Evolutionary conservation across 257 asterid species (phyloP).

Genomic region (Anisodus tanguticus): DNA sequence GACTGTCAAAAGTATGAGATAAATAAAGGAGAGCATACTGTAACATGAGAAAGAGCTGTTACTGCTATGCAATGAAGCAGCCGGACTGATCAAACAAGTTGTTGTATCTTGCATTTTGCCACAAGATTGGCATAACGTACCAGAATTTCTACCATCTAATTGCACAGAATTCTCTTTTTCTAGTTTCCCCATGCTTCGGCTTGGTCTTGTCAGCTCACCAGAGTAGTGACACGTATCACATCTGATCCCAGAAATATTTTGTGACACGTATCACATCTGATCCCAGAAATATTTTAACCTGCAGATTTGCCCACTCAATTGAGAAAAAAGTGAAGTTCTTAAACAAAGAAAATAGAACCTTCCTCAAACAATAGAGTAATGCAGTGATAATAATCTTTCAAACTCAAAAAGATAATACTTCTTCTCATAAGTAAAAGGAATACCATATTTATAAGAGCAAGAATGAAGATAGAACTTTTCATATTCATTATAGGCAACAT

Average conservation of each 20-base stretch:
- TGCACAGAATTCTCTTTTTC: slow-evolving; percentile 26
- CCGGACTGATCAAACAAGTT: slow-evolving; percentile 42
- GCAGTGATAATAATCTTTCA: slow-evolving; percentile 2
- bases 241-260: slow-evolving; percentile 17
- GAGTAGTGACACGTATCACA: neutral
- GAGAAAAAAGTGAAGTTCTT: slow-evolving; percentile 12
- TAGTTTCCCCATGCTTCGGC: neutral
- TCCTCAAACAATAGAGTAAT: neutral
- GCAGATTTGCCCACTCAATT: slow-evolving; percentile 18
- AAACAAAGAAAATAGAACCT: neutral
- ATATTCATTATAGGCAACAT: neutral
- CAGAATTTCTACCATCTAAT: slow-evolving; percentile 23
- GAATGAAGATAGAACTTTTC: slow-evolving; percentile 7
- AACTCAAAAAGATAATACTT: neutral
- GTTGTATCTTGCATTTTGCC: slow-evolving; percentile 44
- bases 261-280: slow-evolving; percentile 5
- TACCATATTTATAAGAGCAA: neutral
- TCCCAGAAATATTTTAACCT: slow-evolving; percentile 24
- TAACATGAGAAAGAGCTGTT: slow-evolving; percentile 62
- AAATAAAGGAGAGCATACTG: slow-evolving; percentile 47
- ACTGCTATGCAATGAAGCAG: slow-evolving; percentile 57
- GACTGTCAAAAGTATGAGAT: neutral
- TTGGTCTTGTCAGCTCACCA: neutral
- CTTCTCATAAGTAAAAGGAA: neutral
- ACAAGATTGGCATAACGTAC: slow-evolving; percentile 48